Base-by-base conservation (phyloP, 2,329 filamentous ascomycete species). In the Colletotrichum lindemuthianum region DNA sequence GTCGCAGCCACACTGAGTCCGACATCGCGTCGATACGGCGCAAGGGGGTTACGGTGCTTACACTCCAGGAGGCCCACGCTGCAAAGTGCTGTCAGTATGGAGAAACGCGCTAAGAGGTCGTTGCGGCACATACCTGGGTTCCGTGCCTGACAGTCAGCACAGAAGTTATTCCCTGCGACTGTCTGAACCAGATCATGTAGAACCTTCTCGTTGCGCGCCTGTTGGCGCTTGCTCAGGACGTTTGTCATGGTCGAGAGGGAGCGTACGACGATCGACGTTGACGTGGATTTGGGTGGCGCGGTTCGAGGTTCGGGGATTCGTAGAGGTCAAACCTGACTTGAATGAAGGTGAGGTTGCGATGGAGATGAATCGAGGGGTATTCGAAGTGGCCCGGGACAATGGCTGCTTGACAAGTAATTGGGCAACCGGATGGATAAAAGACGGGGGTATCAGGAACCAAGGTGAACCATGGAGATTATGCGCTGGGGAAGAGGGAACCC, bases 31-130 rank as follows among this genome's bases (percentile, higher is more conserved):
- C 34, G 54, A 56, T 34, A 39, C 49, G 50, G 40, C 39, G 24
- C 49, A 45, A 24, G 39, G 59, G 52, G 48, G 52, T 47, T 36
- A 41, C 16, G 33, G 59, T 58, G 84, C 91, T 75, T 89, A 96
- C 92, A 79, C 91, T 97, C 94, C 94, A 97, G 82, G 93, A 97
- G 77, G 94, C 93, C 94, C 94, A 97, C 81, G 89, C 93, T 96
- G 58, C 34, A 51, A 65, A 47, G 39, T 34, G 33, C 40, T 52
- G 51, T 65, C 58, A 65, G 51, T 65, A 56, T 33, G n/a, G 52
- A 49, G 16, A 13, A 32, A 24, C n/a, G 37, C 50, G 55, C 61
- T 56, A 40, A 47, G 47, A 39, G 41, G 50, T 43, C 16, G 44
- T 8, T 16, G 24, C 16, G 16, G 24, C 34, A 60, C 51, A 33